Base-by-base conservation (phyloP, 495 filamentous ascomycete species). In the Cercophora scortea region DNA sequence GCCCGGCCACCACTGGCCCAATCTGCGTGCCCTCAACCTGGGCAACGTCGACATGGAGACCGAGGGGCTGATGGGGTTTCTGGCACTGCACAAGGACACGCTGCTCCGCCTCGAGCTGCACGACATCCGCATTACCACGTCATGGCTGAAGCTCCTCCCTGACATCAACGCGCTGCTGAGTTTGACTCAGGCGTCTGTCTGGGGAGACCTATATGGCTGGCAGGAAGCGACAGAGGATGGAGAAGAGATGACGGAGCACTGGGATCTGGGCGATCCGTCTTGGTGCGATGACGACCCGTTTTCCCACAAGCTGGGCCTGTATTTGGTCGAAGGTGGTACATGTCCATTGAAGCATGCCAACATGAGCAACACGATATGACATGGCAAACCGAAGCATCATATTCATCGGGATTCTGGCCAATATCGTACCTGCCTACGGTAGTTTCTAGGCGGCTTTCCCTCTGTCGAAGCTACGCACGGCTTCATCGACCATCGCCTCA, bases 401-500 rank as follows among this genome's bases (percentile, higher is more conserved):
- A 10, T 34, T 33, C 32, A 13, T 11, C 44, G 5, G 25, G 25
- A 32, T 32, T n/a, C 18, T 46, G n/a, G 5, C 4, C 44, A 11
- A 34, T 8, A 13, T 18, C 15, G n/a, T 46, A 5, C 32, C 32
- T 35, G n/a, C 35, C 13, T 40, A 35, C n/a, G n/a, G n/a, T n/a
- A n/a, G n/a, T n/a, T n/a, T n/a, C 17, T 16, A 6, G 17, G 2
- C 47, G 16, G 25, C 2, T 25, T 25, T 25, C 2, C 25, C 25
- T 5, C 25, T 5, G 2, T 25, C 25, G 5, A 25, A 25, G 25
- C 25, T 25, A 25, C 25, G 25, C 25, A 50, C n/a, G 1, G 48
- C 58, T 11, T 51, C 40, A 45, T 52, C 18, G 38, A 66, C 64
- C 68, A 73, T 73, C 13, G 46, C 54, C 0, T 59, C 47, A 13